Evolutionary conservation across 441 rosid genomes (phyloP).

Genomic region (Hypseocharis bilobata): DNA sequence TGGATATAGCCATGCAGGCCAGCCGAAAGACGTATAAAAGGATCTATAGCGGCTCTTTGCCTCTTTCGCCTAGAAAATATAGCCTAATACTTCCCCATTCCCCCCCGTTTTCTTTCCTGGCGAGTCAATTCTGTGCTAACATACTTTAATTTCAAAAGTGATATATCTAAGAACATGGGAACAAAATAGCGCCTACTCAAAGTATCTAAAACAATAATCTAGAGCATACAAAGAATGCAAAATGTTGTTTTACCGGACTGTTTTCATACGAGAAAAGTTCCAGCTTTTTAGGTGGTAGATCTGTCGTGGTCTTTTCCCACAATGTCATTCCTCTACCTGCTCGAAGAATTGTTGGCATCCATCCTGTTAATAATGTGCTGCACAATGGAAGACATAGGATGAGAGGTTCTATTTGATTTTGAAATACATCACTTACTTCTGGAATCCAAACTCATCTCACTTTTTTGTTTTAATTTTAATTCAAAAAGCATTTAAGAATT

Average conservation of each 20-base stretch:
- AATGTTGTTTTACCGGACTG: conserved; percentile 40
- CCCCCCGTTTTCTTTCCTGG: too few relatives aligned
- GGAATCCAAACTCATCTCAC: neutral
- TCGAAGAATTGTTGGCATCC: conserved; percentile 80
- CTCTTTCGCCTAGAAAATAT: too few relatives aligned
- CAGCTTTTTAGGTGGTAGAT: conserved; percentile 48
- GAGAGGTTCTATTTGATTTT: neutral
- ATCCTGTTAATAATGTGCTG: conserved; percentile 75
- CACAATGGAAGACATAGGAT: neutral
- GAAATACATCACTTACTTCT: too few relatives aligned
- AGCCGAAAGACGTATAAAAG: too few relatives aligned
- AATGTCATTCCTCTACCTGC: conserved; percentile 77
- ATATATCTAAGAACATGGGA: too few relatives aligned
- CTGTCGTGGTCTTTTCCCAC: conserved; percentile 56
- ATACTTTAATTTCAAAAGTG: too few relatives aligned
- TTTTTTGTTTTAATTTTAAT: neutral
- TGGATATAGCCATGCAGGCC: too few relatives aligned
- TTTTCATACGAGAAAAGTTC: conserved; percentile 75
- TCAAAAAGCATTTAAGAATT: neutral
- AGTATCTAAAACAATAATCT: neutral
- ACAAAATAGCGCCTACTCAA: neutral
- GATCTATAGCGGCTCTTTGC: too few relatives aligned
- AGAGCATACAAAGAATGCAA: neutral
- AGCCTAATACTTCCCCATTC: too few relatives aligned
- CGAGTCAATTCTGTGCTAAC: too few relatives aligned